Base-by-base conservation (phyloP, 176 grass and related monocot species). In the Musa acuminata region DNA sequence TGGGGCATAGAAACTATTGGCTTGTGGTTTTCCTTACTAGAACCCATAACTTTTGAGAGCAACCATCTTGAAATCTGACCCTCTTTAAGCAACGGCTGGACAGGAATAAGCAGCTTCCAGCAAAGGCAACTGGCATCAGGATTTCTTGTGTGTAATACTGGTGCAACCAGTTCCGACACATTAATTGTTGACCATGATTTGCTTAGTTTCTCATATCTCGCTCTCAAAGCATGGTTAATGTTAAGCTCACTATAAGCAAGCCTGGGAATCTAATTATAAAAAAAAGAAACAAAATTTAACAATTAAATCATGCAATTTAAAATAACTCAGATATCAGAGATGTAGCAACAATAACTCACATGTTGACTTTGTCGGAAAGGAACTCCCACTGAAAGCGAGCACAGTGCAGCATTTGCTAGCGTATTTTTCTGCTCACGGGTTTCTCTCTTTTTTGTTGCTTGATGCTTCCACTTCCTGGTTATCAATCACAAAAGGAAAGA, bases 91-190 rank as follows among this genome's bases (percentile, higher is more conserved):
- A 76, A 71, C 24, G 75, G 75, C 51, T 84, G 88, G 20, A 89
- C 71, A 77, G 88, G 72, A 62, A 94, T 50, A 74, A 99, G 76
- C 29, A 94, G 77, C 80, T 99, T 99, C 84, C 91, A 99, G 79
- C 91, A 94, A 75, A 94, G 71, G 78, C 90, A 99, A 80, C 81
- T 89, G 21, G 80, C 84, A 82, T 86, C 69, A 72, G 88, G 81
- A 50, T 91, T 94, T 72, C 62, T 83, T 83, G 84, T 88, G 73
- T 75, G 71, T 91, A 99, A 84, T 83, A 99, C 81, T 69, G 90
- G 91, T 21, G 80, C 80, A 54, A 80, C 79, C 82, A 99, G 80
- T 84, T 99, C 70, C 4, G 88, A 91, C 60, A 85, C 51, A 78
- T 94, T 87, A 69, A 99, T 64, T 22, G 49, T 72, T 78, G 88